Percentiles rank a stretch among this genome's conserved stretches.
Conservation (phyloP, 169 alveolate genomes). For the Eimeria acervulina region DNA sequence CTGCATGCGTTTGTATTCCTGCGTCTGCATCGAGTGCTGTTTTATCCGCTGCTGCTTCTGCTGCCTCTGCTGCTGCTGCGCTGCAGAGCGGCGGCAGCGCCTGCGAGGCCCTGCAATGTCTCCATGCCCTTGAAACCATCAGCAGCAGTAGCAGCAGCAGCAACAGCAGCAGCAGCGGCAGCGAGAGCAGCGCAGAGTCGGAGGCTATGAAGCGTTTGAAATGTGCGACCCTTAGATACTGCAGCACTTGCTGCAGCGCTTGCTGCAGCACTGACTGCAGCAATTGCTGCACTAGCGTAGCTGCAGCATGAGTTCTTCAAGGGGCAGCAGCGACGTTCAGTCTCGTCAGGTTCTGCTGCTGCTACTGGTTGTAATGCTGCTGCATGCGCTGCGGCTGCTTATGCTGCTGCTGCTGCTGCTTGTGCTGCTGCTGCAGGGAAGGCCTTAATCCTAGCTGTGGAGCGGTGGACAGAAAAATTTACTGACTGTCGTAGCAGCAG, state of each 20-base stretch:
- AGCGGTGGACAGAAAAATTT: slow-evolving; percentile 4
- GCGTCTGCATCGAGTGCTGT: not conserved
- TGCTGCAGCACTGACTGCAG: slow-evolving; percentile 31
- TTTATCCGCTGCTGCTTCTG: not conserved
- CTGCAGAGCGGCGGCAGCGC: slow-evolving; percentile 66
- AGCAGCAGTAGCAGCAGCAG: slow-evolving; percentile 21
- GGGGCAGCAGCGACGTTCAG: not conserved
- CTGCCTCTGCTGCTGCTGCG: slow-evolving; percentile 25
- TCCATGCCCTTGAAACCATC: not conserved
- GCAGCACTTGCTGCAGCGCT: slow-evolving; percentile 26
- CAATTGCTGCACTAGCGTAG: not conserved
- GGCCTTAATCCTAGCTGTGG: slow-evolving; percentile 14
- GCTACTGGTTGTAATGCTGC: not conserved
- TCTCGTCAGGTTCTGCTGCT: not conserved
- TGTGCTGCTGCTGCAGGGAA: slow-evolving; percentile 44
- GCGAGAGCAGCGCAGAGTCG: not conserved
- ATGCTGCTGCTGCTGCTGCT: not conserved
- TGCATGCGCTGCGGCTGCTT: slow-evolving; percentile 30
- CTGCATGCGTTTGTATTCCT: not conserved
- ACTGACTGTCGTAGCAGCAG: slow-evolving; percentile 13
- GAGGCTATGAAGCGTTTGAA: not conserved
- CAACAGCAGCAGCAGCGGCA: slow-evolving; percentile 34
- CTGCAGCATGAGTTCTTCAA: not conserved
- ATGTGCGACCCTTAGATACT: not conserved
- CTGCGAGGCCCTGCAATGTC: slow-evolving; percentile 42